These are phyloP conservation scores for Penicillium sp. DNA, from an alignment of 2,329 filamentous ascomycete species.

Conservation along the genomic window DNA sequence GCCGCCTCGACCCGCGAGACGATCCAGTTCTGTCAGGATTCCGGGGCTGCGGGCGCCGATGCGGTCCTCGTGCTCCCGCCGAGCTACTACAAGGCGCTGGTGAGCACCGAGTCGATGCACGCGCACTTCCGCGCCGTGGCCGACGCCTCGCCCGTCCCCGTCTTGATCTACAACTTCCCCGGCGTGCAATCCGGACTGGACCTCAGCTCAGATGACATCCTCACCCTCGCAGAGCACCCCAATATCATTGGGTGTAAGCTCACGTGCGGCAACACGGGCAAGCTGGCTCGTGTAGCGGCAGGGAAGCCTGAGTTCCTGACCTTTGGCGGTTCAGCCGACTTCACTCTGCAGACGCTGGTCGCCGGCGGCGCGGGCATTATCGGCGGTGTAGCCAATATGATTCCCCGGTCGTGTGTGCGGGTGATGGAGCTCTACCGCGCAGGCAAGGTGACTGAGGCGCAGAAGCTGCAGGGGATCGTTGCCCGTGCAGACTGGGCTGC, in stretches of 20 bases:
- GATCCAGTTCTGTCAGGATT: constrained; percentile 69
- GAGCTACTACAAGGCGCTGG: constrained; percentile 71
- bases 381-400: constrained; percentile 80
- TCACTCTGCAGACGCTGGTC: constrained; percentile 77
- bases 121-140: constrained; percentile 69
- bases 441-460: constrained; percentile 74
- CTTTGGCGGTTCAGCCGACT: constrained; percentile 85
- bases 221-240: constrained; percentile 57
- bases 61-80: constrained; percentile 76
- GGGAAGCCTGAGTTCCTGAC: constrained; percentile 68
- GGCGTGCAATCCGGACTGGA: constrained; percentile 68
- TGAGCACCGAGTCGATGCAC: constrained; percentile 61
- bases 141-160: constrained; percentile 60
- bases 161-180: constrained; percentile 75
- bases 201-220: constrained; percentile 66
- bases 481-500: constrained; percentile 79
- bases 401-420: constrained; percentile 77
- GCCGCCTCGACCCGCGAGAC: constrained; percentile 73
- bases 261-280: constrained; percentile 74
- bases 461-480: constrained; percentile 74
- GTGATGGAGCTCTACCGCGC: constrained; percentile 75
- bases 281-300: constrained; percentile 64
- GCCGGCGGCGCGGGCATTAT: constrained; percentile 83
- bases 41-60: constrained; percentile 69
- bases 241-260: constrained; percentile 73